Evolutionary conservation across 2,329 filamentous ascomycete genomes (phyloP).

Genomic region (Trichoderma lentiforme): DNA sequence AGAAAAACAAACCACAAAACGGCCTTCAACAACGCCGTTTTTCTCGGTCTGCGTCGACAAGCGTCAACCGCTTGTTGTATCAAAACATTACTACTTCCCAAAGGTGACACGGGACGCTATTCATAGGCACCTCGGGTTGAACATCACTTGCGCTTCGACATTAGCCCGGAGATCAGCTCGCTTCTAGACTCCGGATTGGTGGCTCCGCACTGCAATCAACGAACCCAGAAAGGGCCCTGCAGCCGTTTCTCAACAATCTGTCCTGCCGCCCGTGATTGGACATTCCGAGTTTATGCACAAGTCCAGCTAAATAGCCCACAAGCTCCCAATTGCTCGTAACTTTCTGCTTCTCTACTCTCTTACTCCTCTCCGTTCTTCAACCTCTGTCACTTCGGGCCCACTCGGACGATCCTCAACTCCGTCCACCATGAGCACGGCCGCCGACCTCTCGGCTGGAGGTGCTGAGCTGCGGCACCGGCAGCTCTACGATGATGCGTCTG

Average conservation of each 20-base stretch:
- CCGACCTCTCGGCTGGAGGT: constrained; percentile 23
- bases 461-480: constrained; percentile 32
- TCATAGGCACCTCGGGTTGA: neutral
- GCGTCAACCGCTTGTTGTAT: constrained; percentile 15
- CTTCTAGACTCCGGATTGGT: constrained; percentile 14
- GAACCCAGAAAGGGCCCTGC: constrained; percentile 1
- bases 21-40: constrained; percentile 13
- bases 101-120: neutral
- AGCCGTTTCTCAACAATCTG: constrained; percentile 20
- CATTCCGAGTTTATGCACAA: neutral
- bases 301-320: constrained; percentile 15
- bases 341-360: neutral
- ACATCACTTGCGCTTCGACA: neutral
- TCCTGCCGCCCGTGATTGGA: constrained; percentile 17
- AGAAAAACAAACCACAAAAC: neutral
- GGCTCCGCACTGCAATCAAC: constrained; percentile 14
- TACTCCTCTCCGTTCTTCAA: neutral
- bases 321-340: neutral
- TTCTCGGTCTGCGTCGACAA: neutral
- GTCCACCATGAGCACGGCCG: constrained; percentile 32
- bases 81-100: neutral
- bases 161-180: constrained; percentile 9
- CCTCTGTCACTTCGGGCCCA: constrained; percentile 1
- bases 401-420: constrained; percentile 17
- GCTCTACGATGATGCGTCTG: constrained; percentile 18